Percentiles rank a stretch among this genome's conserved stretches.
Evolutionary conservation across 768 basidiomycete genomes (phyloP).

Genomic region (Termitomyces sp.): DNA sequence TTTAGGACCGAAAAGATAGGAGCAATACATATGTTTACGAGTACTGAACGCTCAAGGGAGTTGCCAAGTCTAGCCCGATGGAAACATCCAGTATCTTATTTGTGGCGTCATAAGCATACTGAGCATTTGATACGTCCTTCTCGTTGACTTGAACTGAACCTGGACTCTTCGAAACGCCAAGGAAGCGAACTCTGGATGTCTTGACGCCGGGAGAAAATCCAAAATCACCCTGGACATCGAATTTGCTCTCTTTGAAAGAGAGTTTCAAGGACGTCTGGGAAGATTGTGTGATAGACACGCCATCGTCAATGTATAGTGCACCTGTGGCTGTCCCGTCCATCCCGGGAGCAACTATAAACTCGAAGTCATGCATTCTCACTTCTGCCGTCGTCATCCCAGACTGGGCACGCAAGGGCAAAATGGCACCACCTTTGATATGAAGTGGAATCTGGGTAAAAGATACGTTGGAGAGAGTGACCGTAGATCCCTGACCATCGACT

Average conservation of each 20-base stretch:
- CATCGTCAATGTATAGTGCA: slow-evolving; percentile 58
- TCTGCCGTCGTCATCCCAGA: slow-evolving; percentile 57
- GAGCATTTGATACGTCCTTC: slow-evolving; percentile 13
- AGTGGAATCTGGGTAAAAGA: slow-evolving; percentile 55
- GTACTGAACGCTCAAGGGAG: slow-evolving; percentile 25
- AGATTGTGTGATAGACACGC: slow-evolving; percentile 39
- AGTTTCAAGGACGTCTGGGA: slow-evolving; percentile 27
- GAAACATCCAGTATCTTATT: slow-evolving; percentile 39
- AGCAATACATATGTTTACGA: neutral
- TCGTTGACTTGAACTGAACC: slow-evolving; percentile 24
- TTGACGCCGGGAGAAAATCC: slow-evolving; percentile 32
- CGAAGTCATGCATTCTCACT: slow-evolving; percentile 50
- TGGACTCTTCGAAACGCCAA: slow-evolving; percentile 27
- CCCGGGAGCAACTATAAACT: slow-evolving; percentile 57
- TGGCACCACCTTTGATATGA: slow-evolving; percentile 52
- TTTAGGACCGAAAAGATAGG: neutral
- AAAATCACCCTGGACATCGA: slow-evolving; percentile 32
- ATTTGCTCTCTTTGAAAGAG: slow-evolving; percentile 20
- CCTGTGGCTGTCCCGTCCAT: slow-evolving; percentile 47
- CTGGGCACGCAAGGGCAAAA: slow-evolving; percentile 51
- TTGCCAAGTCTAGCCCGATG: slow-evolving; percentile 30
- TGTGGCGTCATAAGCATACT: slow-evolving; percentile 27
- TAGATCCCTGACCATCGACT: slow-evolving; percentile 41
- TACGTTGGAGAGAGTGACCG: slow-evolving; percentile 39
- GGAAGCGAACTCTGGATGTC: slow-evolving; percentile 29